phyloP scores from a whole-genome alignment of 2,329 filamentous ascomycete genomes.

The Colletotrichum lindemuthianum region DNA sequence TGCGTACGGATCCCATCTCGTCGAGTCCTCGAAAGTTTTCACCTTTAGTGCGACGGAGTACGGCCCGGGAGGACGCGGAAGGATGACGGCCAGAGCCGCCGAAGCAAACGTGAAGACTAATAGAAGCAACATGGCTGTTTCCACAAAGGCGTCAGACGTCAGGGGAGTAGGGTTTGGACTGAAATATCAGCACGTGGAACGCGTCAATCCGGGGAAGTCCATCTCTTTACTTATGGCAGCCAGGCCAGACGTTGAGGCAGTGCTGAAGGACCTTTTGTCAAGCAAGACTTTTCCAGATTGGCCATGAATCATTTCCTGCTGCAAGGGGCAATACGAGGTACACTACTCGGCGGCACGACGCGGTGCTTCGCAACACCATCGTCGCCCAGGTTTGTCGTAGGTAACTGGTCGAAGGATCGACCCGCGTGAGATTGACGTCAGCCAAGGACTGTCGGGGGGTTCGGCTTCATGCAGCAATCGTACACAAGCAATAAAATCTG shows the following conservation, averaged over 20 bases:
- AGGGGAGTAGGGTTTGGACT: too few relatives aligned
- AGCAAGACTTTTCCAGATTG: too few relatives aligned
- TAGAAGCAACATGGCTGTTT: background rate
- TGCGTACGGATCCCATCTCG: constrained; percentile 38
- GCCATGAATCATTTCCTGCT: too few relatives aligned
- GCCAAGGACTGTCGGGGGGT: background rate
- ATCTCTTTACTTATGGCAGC: too few relatives aligned
- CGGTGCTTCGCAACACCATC: too few relatives aligned
- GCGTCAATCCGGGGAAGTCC: too few relatives aligned
- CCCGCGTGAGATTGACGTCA: background rate
- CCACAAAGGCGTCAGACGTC: too few relatives aligned
- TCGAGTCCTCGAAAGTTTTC: constrained; percentile 36
- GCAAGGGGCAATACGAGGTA: constrained; percentile 2
- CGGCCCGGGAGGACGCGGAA: background rate
- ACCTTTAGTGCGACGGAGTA: constrained; percentile 31
- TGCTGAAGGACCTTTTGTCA: background rate
- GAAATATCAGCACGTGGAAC: too few relatives aligned
- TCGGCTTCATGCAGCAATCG: too few relatives aligned
- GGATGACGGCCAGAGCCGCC: constrained; percentile 1
- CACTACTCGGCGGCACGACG: background rate
- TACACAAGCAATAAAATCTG: too few relatives aligned
- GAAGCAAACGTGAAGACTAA: background rate
- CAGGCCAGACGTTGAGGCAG: background rate
- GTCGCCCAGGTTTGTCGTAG: too few relatives aligned
- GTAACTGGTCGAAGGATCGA: background rate